Evolutionary conservation across 345 rosid genomes (phyloP), one percentile per base, ranked within the genome.

Genomic region (Gossypium thurberi): DNA sequence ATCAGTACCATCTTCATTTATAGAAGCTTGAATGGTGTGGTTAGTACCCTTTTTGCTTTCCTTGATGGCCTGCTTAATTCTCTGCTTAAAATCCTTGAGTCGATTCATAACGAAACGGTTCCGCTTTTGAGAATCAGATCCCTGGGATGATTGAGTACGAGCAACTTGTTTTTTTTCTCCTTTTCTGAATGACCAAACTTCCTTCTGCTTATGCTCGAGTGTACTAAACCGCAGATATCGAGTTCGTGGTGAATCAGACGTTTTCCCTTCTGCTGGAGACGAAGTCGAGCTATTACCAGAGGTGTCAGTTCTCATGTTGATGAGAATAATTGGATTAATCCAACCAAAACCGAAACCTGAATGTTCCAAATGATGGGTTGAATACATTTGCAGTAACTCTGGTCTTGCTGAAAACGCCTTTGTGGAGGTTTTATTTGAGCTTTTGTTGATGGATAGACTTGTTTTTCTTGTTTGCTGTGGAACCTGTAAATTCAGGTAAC

Each of bases 191-290:
- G 83, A 83, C 99, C 97, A 91, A 75, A 77, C 71, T 78, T 95
- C 99, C 23, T 69, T 82, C 80, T 76, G 84, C 87, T 95, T 95
- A 79, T 89, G 88, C 62, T 89, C 85, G 42, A 95, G 86, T 37
- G 84, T 87, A 78, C 82, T 85, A 11, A 91, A 87, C 77, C 70
- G 77, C 18, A 73, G 77, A 70, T 46, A 60, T 60, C 75, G 72
- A 18, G 20, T 40, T 43, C 77, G 72, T 2, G 87, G 81, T 48
- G 78, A 76, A 61, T 78, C 78, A 26, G 85, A 58, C 40, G 40
- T 1, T 5, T 33, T 33, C 40, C 40, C 40, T 33, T 33, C 40
- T 33, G 40, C 40, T 33, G 40, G 47, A 59, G 80, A 70, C 17
- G 79, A 57, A 74, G 42, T 56, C 42, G 56, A 65, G 44, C 76